These are phyloP conservation scores for Grigorovia transvaalensis DNA, from an alignment of 805 yeast genomes.

Conservation along the genomic window DNA sequence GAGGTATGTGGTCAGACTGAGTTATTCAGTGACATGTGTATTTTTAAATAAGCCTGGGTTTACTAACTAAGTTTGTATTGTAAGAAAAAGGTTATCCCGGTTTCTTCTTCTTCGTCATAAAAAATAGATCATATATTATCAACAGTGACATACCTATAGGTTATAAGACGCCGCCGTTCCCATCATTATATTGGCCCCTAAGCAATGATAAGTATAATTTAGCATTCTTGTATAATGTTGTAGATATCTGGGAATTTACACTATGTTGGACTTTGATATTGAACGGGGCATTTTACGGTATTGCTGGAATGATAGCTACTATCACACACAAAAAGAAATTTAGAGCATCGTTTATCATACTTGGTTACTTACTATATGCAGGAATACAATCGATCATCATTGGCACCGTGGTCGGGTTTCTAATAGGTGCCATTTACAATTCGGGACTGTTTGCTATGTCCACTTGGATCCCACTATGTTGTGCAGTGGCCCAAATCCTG, in stretches of 20 bases:
- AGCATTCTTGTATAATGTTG: slow-evolving; percentile 54
- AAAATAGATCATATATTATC: slow-evolving; percentile 30
- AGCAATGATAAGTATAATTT: slow-evolving; percentile 28
- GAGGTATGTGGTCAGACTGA: not conserved
- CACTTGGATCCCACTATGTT: slow-evolving; percentile 88
- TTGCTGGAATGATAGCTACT: slow-evolving; percentile 56
- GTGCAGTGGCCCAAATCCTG: slow-evolving; percentile 60
- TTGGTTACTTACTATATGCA: slow-evolving; percentile 45
- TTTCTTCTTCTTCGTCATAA: no score
- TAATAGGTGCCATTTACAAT: slow-evolving; percentile 63
- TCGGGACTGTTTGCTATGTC: slow-evolving; percentile 82
- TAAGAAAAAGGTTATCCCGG: no score
- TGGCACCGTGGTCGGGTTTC: slow-evolving; percentile 70
- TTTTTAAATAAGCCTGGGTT: no score
- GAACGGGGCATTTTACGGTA: slow-evolving; percentile 48
- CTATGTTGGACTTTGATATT: slow-evolving; percentile 71
- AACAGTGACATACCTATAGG: slow-evolving; percentile 64
- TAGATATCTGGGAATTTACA: slow-evolving; percentile 77
- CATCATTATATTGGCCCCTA: slow-evolving; percentile 69
- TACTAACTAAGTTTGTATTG: no score
- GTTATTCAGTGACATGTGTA: not conserved
- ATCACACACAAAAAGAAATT: slow-evolving; percentile 13
- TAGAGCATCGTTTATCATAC: slow-evolving; percentile 31
- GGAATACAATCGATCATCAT: slow-evolving; percentile 53
- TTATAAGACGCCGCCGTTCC: slow-evolving; percentile 68